Percentiles rank a stretch among this genome's conserved stretches.
Conservation (phyloP, 257 asterid genomes). For the Solanum lignicaule region DNA sequence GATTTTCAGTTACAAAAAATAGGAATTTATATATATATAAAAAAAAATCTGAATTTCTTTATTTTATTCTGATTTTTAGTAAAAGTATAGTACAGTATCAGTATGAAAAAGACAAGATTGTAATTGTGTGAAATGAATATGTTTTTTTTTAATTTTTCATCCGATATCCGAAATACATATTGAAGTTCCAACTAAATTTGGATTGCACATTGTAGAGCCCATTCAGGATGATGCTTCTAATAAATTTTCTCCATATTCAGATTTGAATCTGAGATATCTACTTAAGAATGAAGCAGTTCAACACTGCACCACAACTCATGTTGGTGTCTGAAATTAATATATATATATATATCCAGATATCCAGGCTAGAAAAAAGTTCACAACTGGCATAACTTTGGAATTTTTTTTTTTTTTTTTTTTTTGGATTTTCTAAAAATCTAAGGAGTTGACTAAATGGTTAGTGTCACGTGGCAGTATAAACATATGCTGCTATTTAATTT, state of each 20-base stretch:
- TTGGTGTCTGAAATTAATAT: accelerated
- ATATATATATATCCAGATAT: not conserved
- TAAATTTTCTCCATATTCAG: no score
- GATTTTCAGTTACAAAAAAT: not conserved
- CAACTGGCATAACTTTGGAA: slow-evolving; percentile 9
- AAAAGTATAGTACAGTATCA: not conserved
- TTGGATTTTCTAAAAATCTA: slow-evolving; percentile 20
- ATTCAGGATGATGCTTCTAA: accelerated
- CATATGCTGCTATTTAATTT: not conserved
- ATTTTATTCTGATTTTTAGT: not conserved
- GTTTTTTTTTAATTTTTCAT: not conserved
- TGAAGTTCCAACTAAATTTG: no score
- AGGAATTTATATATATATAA: not conserved
- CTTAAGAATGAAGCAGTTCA: no score
- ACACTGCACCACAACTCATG: no score
- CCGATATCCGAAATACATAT: accelerated
- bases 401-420: no score
- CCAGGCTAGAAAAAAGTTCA: slow-evolving; percentile 16
- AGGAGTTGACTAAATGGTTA: slow-evolving; percentile 38
- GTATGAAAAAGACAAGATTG: not conserved
- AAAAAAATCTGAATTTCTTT: not conserved
- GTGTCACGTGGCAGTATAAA: not conserved
- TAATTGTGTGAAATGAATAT: not conserved
- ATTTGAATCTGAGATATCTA: accelerated
- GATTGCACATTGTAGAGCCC: accelerated